Evolutionary conservation across 495 filamentous ascomycete genomes (phyloP), one percentile per base, ranked within the genome.

Genomic region (Entonaema liquescens): DNA sequence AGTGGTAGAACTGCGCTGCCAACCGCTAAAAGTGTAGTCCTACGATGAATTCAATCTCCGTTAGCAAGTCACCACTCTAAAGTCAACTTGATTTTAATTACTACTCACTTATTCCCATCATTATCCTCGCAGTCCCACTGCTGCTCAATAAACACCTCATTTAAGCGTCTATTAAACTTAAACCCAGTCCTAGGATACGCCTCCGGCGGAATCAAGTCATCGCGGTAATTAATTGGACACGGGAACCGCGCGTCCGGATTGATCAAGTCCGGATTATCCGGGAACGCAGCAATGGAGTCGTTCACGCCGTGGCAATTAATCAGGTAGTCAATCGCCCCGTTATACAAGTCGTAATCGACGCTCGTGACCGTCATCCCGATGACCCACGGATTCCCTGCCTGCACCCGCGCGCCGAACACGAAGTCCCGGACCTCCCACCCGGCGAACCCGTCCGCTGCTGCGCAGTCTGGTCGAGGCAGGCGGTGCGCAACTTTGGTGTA

Each of bases 181-280:
- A 70, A 64, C n/a, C 17, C 35, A 23, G 67, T 70, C 47, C 21
- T n/a, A 17, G 67, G 67, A 55, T 70, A 65, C 49, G 60, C 67
- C 36, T 65, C 67, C 4, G 54, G 67, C 35, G 67, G 67, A 17
- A 69, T 42, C 17, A 70, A 36, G 19, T 70, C 67, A 8, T 70
- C 60, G 35, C 67, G 67, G 17, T 47, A 60, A 19, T 31, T 54
- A 19, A 59, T 55, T 47, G 60, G 67, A 25, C 67, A 70, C n/a
- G 55, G 59, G 25, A 44, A 64, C 47, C 35, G 44, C 26, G 17
- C 21, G 8, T 59, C 25, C 12, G 67, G 67, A 17, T 65, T 31
- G 42, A 70, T 52, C 11, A 70, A 9, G 12, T 7, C 31, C 33
- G 59, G 54, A 35, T 49, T 38, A 44, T 64, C 28, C 1, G 67